Evolutionary conservation across 179 eudicot species (phyloP).

Genomic region (Silene coronaria): DNA sequence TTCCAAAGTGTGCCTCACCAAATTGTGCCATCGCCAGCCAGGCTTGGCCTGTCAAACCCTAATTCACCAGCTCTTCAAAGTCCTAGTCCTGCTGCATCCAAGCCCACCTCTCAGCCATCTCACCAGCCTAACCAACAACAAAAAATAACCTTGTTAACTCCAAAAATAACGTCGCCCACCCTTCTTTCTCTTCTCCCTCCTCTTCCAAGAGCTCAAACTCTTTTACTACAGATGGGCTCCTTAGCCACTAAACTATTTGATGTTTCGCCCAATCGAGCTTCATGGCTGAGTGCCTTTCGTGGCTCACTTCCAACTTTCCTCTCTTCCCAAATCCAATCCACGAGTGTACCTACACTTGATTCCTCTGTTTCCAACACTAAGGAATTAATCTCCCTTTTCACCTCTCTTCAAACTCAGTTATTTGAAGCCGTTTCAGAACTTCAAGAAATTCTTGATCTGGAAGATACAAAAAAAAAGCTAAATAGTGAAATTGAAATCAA

Average conservation of each 20-base stretch:
- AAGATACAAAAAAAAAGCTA: constrained; percentile 66
- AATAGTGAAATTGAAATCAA: constrained; percentile 52
- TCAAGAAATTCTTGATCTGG: constrained; percentile 89
- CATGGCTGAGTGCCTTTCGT: constrained; percentile 76
- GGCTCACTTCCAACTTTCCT: constrained; percentile 78
- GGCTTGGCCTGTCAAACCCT: constrained; percentile 92
- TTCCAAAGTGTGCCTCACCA: constrained; percentile 71
- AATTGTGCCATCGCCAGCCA: constrained; percentile 74
- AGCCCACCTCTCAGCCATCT: constrained; percentile 41
- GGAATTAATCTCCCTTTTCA: constrained; percentile 56
- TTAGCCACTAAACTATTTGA: constrained; percentile 73
- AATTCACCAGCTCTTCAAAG: constrained; percentile 82
- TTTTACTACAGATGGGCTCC: constrained; percentile 77
- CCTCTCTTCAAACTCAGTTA: constrained; percentile 75
- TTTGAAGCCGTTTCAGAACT: constrained; percentile 89
- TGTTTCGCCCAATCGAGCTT: constrained; percentile 73
- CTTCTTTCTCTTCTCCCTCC: constrained; percentile 94
- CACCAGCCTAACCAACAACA: constrained; percentile 37
- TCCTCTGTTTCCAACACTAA: constrained; percentile 57
- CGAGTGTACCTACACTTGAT: constrained; percentile 32
- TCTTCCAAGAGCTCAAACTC: constrained; percentile 74
- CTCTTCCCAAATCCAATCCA: constrained; percentile 53
- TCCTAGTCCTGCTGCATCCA: constrained; percentile 55
- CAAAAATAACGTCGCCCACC: constrained; percentile 53
- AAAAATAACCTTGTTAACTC: constrained; percentile 29